Evolutionary conservation across 768 basidiomycete species (phyloP).

Genomic region (Trametes gibbosa): DNA sequence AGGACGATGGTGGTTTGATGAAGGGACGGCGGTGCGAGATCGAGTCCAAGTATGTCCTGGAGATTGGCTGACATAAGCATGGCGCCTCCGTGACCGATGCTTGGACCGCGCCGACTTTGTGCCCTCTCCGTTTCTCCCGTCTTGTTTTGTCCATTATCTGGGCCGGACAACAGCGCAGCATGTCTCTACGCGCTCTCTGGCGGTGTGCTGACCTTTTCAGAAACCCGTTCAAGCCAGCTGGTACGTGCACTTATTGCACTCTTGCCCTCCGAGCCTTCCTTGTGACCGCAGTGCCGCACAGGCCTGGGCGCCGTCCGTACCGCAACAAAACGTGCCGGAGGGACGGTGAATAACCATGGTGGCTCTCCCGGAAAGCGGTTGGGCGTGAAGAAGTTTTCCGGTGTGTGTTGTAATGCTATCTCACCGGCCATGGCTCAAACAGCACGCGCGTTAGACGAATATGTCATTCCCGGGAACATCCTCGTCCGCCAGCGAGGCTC

Average conservation of each 20-base stretch:
- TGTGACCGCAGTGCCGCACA: conserved; percentile 19
- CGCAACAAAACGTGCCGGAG: conserved; percentile 95
- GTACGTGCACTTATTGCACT: conserved; percentile 1
- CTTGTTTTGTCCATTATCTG: background rate
- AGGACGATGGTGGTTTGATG: conserved; percentile 18
- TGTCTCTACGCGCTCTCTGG: conserved; percentile 20
- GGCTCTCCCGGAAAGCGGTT: conserved; percentile 91
- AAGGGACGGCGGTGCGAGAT: conserved; percentile 10
- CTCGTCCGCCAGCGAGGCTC: conserved; percentile 94
- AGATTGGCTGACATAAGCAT: conserved; percentile 20
- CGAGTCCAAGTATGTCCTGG: conserved; percentile 8
- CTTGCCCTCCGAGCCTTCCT: background rate
- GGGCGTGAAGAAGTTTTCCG: conserved; percentile 95
- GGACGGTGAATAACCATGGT: conserved; percentile 89
- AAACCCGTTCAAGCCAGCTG: conserved; percentile 14
- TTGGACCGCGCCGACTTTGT: background rate
- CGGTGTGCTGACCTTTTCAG: conserved; percentile 9
- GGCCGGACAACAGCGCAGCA: conserved; percentile 5
- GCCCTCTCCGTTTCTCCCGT: background rate
- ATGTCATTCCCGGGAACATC: conserved; percentile 92
- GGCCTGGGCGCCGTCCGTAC: conserved; percentile 74
- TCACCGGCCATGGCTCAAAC: background rate
- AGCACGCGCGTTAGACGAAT: conserved; percentile 59
- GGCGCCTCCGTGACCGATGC: conserved; percentile 1
- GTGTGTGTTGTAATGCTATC: conserved; percentile 40